phyloP scores from a whole-genome alignment of 23 red algal species.

The Gracilaria domingensis region DNA sequence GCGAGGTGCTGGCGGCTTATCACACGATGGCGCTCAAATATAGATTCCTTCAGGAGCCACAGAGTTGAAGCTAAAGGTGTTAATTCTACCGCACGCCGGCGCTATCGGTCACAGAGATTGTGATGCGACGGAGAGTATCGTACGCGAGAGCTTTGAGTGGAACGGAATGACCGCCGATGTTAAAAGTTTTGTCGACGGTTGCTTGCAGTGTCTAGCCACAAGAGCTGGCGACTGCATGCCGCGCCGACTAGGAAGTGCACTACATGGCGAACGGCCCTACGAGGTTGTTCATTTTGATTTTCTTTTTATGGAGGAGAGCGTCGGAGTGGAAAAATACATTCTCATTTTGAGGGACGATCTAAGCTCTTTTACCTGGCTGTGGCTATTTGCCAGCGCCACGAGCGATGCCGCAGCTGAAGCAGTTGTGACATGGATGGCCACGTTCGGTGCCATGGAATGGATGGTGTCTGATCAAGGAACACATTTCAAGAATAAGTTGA shows the following conservation, averaged over 20 bases:
- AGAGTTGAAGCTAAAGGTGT: constrained; percentile 26
- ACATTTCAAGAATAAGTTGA: constrained; percentile 38
- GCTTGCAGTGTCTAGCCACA: constrained; percentile 33
- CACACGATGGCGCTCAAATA: neutral
- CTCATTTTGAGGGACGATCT: constrained; percentile 35
- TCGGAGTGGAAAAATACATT: neutral
- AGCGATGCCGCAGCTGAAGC: too few species aligned
- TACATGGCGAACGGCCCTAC: constrained; percentile 40
- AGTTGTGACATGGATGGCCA: too few species aligned
- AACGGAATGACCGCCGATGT: neutral
- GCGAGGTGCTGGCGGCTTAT: neutral
- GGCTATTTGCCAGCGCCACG: too few species aligned
- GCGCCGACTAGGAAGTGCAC: neutral
- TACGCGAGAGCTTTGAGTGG: constrained; percentile 37
- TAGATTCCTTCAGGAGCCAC: constrained; percentile 20
- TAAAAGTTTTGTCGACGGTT: constrained; percentile 11
- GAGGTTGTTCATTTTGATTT: constrained; percentile 61
- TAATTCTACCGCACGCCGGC: constrained; percentile 15
- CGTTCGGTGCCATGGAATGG: too few species aligned
- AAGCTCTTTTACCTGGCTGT: too few species aligned
- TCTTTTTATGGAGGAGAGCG: constrained; percentile 51
- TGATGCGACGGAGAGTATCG: too few species aligned
- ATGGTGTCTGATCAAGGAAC: too few species aligned
- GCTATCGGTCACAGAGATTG: neutral
- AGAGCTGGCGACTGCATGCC: constrained; percentile 26